Evolutionary conservation across 2,329 filamentous ascomycete species (phyloP).

Genomic region (Purpureocillium lavendulum): DNA sequence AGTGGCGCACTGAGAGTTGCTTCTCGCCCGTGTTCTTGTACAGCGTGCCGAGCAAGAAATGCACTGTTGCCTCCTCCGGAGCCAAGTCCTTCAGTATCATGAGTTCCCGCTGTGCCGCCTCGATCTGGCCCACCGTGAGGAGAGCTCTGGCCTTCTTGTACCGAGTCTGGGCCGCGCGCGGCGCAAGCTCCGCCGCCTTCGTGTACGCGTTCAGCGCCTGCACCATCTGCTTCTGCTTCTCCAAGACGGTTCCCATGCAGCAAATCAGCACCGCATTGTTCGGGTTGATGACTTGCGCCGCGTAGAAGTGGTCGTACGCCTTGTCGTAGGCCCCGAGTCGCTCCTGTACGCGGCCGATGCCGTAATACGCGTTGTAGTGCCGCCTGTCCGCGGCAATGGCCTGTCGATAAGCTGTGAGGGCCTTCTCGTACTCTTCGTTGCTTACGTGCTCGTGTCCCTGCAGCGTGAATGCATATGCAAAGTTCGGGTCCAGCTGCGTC

Average conservation of each 20-base stretch:
- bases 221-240: slow-evolving; percentile 77
- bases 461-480: slow-evolving; percentile 91
- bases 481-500: slow-evolving; percentile 80
- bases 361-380: slow-evolving; percentile 99
- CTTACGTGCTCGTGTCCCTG: slow-evolving; percentile 93
- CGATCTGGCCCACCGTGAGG: slow-evolving; percentile 63
- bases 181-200: slow-evolving; percentile 74
- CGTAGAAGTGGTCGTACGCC: slow-evolving; percentile 84
- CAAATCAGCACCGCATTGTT: slow-evolving; percentile 89
- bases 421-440: slow-evolving; percentile 97
- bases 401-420: slow-evolving; percentile 75
- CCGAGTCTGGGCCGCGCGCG: slow-evolving; percentile 70
- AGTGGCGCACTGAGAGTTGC: slow-evolving; percentile 79
- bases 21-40: slow-evolving; percentile 67
- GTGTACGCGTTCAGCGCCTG: slow-evolving; percentile 75
- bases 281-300: slow-evolving; percentile 82
- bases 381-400: slow-evolving; percentile 79
- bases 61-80: slow-evolving; percentile 91
- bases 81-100: slow-evolving; percentile 84
- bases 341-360: slow-evolving; percentile 74
- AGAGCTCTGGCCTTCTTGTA: slow-evolving; percentile 90
- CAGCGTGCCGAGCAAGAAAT: slow-evolving; percentile 84
- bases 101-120: slow-evolving; percentile 72
- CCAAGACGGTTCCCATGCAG: slow-evolving; percentile 82
- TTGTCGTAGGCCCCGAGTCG: slow-evolving; percentile 86